A percentile compares a stretch with the other conserved stretches of the same genome.
Evolutionary conservation across 768 basidiomycete genomes (phyloP).

Genomic region (Cubamyces sp.): DNA sequence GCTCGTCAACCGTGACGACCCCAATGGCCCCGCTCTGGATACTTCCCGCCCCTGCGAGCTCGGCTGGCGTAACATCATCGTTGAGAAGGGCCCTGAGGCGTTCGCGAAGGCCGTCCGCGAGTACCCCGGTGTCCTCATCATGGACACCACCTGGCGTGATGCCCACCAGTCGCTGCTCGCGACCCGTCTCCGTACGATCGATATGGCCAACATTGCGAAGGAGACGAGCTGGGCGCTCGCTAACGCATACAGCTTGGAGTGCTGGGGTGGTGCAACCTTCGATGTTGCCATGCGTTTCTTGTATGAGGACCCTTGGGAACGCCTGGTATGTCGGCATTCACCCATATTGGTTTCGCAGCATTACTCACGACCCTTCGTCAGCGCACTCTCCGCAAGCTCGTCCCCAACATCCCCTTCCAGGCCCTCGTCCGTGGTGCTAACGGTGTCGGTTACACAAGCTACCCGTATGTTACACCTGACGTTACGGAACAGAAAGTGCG

Average conservation of each 20-base stretch:
- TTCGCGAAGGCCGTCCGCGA: constrained; percentile 98
- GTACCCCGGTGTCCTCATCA: constrained; percentile 93
- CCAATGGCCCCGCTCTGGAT: constrained; percentile 75
- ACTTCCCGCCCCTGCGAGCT: constrained; percentile 78
- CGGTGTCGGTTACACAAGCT: constrained; percentile 98
- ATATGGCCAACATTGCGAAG: constrained; percentile 98
- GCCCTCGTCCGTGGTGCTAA: constrained; percentile 98
- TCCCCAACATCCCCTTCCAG: constrained; percentile 98
- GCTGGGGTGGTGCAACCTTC: constrained; percentile 99
- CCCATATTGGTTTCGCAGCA: neutral
- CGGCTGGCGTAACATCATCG: constrained; percentile 99
- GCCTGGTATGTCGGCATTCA: constrained; percentile 60
- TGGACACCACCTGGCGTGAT: constrained; percentile 99
- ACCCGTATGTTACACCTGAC: constrained; percentile 68
- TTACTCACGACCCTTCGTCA: constrained; percentile 35
- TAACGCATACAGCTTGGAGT: constrained; percentile 96
- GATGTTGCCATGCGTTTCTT: constrained; percentile 99
- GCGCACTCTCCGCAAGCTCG: constrained; percentile 91
- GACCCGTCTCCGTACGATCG: constrained; percentile 92
- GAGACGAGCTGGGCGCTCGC: constrained; percentile 94
- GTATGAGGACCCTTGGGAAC: constrained; percentile 99
- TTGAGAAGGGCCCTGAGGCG: constrained; percentile 95
- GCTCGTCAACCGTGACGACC: constrained; percentile 78
- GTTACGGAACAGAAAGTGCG: neutral
- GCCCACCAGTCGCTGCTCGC: constrained; percentile 98